Evolutionary conservation across 2,329 filamentous ascomycete species (phyloP), one percentile per base, ranked within the genome.

Genomic region (Fusarium caatingaense): DNA sequence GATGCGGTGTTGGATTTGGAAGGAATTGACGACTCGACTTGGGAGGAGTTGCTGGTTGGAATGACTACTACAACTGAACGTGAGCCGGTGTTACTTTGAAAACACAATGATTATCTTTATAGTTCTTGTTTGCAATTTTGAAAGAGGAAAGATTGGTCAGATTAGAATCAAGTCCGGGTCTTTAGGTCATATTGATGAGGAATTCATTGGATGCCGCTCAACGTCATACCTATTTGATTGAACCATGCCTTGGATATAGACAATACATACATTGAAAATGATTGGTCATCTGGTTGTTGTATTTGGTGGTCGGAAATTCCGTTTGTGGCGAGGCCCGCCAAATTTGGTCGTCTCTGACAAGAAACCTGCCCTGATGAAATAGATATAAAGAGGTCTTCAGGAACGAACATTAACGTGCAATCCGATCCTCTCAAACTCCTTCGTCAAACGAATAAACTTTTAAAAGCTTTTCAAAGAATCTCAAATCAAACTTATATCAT

Each of bases 21-120:
- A 11, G 20, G 25, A 9, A 20, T 64, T 4, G 42, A 63, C 6
- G 60, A 56, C 28, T 51, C 51, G 11, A 40, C 58, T 15, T 64
- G 60, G 60, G 60, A 49, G 18, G 58, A 63, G n/a, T 32, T 64
- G 13, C 11, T 64, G 2, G 59, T 28, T 20, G 59, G 44, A 5
- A 49, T 64, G 2, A 23, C 49, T 18, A 23, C 41, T 8, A 15
- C 15, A 8, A 3, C 9, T 2, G 51, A 58, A 3, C 21, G 23
- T 9, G 48, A 51, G 8, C 23, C 32, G 10, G 9, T 25, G 25
- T 40, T 40, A 8, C 18, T 51, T 27, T 27, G 13, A 49, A 2
- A n/a, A 7, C 5, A 6, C 6, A 7, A 15, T n/a, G 5, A 21
- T n/a, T 20, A 12, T 32, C 15, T 47, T 23, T 13, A 12, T 37